Evolutionary conservation across 306 rosid genomes (phyloP), one percentile per base, ranked within the genome.

Genomic region (Rubus idaeus): DNA sequence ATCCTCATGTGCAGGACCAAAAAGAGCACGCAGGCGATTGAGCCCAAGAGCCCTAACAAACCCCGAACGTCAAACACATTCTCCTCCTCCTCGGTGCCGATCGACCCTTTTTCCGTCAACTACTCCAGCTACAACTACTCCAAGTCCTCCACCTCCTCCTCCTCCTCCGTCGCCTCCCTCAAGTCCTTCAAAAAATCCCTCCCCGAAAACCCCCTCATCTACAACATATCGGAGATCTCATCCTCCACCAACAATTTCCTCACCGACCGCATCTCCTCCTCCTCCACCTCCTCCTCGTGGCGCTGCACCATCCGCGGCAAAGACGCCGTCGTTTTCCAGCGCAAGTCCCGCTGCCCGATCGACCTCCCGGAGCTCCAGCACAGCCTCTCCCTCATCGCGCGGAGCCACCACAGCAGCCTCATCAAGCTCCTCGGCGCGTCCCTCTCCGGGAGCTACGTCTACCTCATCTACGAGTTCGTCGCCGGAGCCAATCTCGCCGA

Each of bases 391-490:
- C 23, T 84, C 1, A 75, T 92, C 70, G 81, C 88, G 75, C 90
- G 95, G 52, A 86, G 88, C 82, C 93, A 95, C 76, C 96, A 95
- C 35, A 81, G 83, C 61, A 95, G 96, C 69, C 69, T 95, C 50
- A 75, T 89, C 40, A 90, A 88, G 80, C 97, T 95, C 45, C 89
- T 90, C 63, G 98, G 97, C 8, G 96, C 97, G 0, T 88, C 98
- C 2, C 58, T 92, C 37, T 88, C 93, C 13, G 91, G 93, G 7
- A 73, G 78, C 51, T 86, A 71, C 76, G 74, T 92, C 80, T 92
- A 88, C 71, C 84, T 90, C 8, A 95, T 85, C 6, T 89, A 92
- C 68, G 99, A 95, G 0, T 90, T 79, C 39, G 88, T 92, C 73
- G 73, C 79, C n/a, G 97, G 99, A 8, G 91, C 83, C 12, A 95